phyloP scores from a whole-genome alignment of 2,329 filamentous ascomycete species.

The Sporothrix curviconia region DNA sequence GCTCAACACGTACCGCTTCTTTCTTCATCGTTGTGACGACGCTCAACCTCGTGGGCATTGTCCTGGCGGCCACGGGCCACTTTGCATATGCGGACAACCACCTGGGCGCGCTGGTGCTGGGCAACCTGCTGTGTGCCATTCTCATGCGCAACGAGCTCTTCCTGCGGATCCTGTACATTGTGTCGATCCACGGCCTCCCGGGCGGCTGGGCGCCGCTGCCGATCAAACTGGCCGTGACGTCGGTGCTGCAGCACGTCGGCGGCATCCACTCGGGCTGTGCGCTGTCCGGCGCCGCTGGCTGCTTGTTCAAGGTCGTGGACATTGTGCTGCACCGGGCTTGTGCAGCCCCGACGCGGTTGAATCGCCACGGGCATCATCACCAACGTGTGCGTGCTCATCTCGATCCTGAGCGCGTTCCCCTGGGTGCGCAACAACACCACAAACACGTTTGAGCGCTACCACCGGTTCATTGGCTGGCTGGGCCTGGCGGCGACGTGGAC shows the following conservation, averaged over 20 bases:
- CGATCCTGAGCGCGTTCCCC: conserved; percentile 34
- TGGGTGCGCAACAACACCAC: conserved; percentile 37
- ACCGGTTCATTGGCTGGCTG: conserved; percentile 37
- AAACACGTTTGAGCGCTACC: conserved; percentile 36
- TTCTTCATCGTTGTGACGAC: conserved; percentile 33
- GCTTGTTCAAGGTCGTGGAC: conserved; percentile 33
- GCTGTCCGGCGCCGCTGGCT: conserved; percentile 34
- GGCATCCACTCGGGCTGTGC: conserved; percentile 37
- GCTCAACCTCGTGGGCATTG: conserved; percentile 32
- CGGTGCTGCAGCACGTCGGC: conserved; percentile 35
- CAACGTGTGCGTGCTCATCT: conserved; percentile 32
- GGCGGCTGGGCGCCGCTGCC: conserved; percentile 32
- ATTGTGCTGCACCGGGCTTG: conserved; percentile 28
- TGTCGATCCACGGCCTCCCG: conserved; percentile 34
- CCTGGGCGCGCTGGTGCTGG: conserved; percentile 33
- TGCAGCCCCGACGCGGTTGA: conserved; percentile 30
- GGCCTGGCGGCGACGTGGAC: conserved; percentile 33
- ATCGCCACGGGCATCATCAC: conserved; percentile 34
- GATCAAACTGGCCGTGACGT: conserved; percentile 32
- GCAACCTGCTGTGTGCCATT: conserved; percentile 34
- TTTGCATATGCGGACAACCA: conserved; percentile 34
- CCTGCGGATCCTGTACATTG: conserved; percentile 30
- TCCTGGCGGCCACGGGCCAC: conserved; percentile 27
- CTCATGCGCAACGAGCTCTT: conserved; percentile 36
- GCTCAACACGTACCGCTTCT: conserved; percentile 36